Conservation (phyloP, 2,329 filamentous ascomycete species). For the Trichophyton rubrum region DNA sequence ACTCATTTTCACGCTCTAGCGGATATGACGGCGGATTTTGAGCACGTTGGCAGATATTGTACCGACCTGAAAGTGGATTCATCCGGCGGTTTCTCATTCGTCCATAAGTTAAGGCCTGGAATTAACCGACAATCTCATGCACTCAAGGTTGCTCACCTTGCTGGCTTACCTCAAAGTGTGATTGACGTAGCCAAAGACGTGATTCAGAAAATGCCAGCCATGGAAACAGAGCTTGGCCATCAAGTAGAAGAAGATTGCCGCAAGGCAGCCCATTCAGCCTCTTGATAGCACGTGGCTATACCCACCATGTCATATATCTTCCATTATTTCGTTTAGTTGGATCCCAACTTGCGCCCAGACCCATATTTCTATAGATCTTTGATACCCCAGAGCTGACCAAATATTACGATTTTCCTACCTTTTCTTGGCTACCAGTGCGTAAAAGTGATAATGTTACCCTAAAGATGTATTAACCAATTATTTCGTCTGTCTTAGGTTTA, state of each 20-base stretch:
- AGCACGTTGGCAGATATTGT: slow-evolving; percentile 62
- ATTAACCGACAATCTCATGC: slow-evolving; percentile 83
- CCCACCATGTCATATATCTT: background rate
- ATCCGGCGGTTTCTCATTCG: slow-evolving; percentile 63
- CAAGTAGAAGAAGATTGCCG: background rate
- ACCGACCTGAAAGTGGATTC: slow-evolving; percentile 73
- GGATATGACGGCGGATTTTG: slow-evolving; percentile 55
- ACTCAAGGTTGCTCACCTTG: slow-evolving; percentile 81
- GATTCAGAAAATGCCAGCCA: slow-evolving; percentile 28
- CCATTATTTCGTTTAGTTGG: background rate
- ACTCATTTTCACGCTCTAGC: slow-evolving; percentile 85
- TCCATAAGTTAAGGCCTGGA: slow-evolving; percentile 68
- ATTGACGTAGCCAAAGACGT: slow-evolving; percentile 54
- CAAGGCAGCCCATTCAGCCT: background rate
- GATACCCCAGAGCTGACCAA: background rate
- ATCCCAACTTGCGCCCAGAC: background rate
- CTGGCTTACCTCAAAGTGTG: slow-evolving; percentile 63
- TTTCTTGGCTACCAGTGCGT: too few relatives aligned
- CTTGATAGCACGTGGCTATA: background rate
- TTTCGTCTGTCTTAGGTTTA: background rate
- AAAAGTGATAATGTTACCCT: background rate
- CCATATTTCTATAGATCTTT: background rate
- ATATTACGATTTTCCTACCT: background rate
- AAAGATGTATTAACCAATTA: background rate
- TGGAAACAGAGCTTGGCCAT: background rate